Evolutionary conservation across 139 green algal species (phyloP), one percentile per base, ranked within the genome.

Genomic region (Helicosporidium sp.): DNA sequence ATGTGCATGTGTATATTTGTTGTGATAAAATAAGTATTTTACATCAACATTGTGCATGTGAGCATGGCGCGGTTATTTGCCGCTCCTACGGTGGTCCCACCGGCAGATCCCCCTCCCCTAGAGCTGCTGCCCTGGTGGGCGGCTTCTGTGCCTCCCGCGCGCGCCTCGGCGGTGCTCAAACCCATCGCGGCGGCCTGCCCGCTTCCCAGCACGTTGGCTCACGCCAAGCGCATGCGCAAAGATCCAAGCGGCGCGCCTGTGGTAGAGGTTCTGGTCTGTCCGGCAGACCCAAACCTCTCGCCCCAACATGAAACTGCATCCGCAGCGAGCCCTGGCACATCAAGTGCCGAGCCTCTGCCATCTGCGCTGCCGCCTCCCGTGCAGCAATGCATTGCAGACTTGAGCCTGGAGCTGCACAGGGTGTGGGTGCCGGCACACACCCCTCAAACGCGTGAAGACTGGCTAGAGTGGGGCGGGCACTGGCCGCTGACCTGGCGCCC

Each of bases 401-500:
- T 34, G 7, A 6, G 16, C 23, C 18, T 43, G 39, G 12, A 45
- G 28, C 44, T 69, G 3, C 26, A 42, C 1, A 12, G 64, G 4
- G 10, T 47, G 25, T 34, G 45, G 47, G 76, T 81, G 22, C 64
- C 79, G 3, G 22, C 12, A 2, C 16, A 63, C 16, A 46, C 67
- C 4, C 75, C 80, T 1, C 28, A 56, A 2, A 82, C 55, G 0
- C 57, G 58, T 4, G 42, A 70, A 39, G 64, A 83, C 46, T 74
- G 63, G 52, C 36, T 48, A 5, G 55, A 72, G 29, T 91, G 77
- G 79, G 46, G 27, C 13, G 22, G 51, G 31, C 15, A 77, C 4
- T 91, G 80, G 80, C 80, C 80, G 0, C 66, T 86, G 33, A 55
- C 49, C 8, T 86, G 78, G 76, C 64, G 68, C 7, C 37, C 64